Evolutionary conservation across 179 eudicot species (phyloP), one percentile per base, ranked within the genome.

Genomic region (Monotropa hypopitys): DNA sequence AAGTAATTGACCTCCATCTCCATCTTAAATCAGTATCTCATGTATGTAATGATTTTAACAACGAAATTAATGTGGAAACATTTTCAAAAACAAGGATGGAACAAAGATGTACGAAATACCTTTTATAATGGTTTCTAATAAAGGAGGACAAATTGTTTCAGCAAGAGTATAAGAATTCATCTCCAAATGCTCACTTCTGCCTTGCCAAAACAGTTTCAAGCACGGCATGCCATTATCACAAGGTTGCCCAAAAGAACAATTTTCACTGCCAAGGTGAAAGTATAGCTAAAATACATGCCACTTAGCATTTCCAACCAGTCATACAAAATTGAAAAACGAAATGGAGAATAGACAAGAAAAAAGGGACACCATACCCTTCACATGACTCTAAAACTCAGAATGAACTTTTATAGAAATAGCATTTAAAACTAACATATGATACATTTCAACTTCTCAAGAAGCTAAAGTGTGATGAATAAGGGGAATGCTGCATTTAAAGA

Each of bases 131-230:
- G 98, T 86, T 61, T 91, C 91, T 61, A 96, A 79, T 63, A 96
- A 79, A 72, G 88, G 82, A 8, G 98, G 99, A 80, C 92, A 90
- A 76, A 96, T 82, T 49, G 81, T 38, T 77, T 93, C 87, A 53
- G 97, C 89, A 85, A 93, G 90, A 72, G 84, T 71, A 77, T 91
- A 88, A 38, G 92, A 85, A 75, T 79, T 84, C 84, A 78, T 85
- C 76, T 96, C 98, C 78, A 93, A 72, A 76, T 85, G 87, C 73
- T 85, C 90, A 59, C 67, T 66, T 65, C 72, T 18, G 47, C 86
- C 94, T 82, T 84, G 89, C 91, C 92, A 96, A 78, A 85, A 86
- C 86, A 93, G 94, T 87, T 88, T 92, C 86, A 96, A 77, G 84
- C 99, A 96, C 38, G 98, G 98, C 86, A 79, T 78, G 71, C 84